Conservation (phyloP, 1,284 basidiomycete genomes). For the Takashimella koratensis region DNA sequence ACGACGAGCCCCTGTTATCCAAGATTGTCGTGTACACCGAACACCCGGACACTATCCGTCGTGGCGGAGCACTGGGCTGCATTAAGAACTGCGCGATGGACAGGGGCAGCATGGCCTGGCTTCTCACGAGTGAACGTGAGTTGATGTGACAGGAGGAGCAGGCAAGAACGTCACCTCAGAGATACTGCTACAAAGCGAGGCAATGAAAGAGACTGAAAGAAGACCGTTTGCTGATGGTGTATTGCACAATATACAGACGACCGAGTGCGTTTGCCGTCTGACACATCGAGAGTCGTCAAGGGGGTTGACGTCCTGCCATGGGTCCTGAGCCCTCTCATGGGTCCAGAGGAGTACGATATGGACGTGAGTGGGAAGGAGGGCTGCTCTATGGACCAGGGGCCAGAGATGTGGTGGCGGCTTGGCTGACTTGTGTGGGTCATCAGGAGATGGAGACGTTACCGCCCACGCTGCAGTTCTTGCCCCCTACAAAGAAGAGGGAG, state of each 20-base stretch:
- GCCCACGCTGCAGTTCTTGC: slow-evolving; percentile 79
- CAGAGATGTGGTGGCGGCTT: slow-evolving; percentile 8
- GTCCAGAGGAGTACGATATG: slow-evolving; percentile 87
- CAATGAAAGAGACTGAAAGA: too few species aligned
- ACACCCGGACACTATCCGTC: slow-evolving; percentile 74
- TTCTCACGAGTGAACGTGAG: slow-evolving; percentile 44
- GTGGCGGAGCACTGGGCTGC: slow-evolving; percentile 77
- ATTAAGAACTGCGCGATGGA: slow-evolving; percentile 61
- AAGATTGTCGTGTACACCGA: slow-evolving; percentile 84
- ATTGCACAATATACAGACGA: slow-evolving; percentile 39
- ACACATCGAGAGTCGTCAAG: slow-evolving; percentile 55
- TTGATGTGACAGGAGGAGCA: neutral
- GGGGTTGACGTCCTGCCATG: slow-evolving; percentile 79
- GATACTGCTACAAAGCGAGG: too few species aligned
- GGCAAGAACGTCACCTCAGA: too few species aligned
- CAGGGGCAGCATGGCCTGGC: slow-evolving; percentile 41
- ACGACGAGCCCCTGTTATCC: slow-evolving; percentile 69
- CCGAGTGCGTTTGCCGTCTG: slow-evolving; percentile 43
- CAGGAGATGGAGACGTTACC: slow-evolving; percentile 88
- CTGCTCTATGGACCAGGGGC: neutral
- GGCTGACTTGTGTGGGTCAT: slow-evolving; percentile 13
- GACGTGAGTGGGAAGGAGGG: slow-evolving; percentile 56
- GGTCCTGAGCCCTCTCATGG: slow-evolving; percentile 85
- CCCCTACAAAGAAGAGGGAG: slow-evolving; percentile 79
- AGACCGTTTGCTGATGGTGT: too few species aligned